Evolutionary conservation across 306 rosid genomes (phyloP), one percentile per base, ranked within the genome.

Genomic region (Vigna trinervia): DNA sequence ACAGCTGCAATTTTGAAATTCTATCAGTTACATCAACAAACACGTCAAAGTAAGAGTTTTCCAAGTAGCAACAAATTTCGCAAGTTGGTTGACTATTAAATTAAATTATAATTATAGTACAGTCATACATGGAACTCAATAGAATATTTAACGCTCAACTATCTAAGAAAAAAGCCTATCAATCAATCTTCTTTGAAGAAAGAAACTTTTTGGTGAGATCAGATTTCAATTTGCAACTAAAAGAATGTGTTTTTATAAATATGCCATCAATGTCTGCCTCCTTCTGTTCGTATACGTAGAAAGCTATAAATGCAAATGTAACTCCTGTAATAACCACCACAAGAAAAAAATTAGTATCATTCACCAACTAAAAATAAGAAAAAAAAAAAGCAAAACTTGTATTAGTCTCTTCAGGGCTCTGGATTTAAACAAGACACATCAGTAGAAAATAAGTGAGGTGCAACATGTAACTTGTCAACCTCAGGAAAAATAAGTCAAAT

Each of bases 181-280:
- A 92, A 56, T 83, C 89, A 69, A 23, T 77, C 83, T 86, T 92
- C 85, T 84, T 92, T 69, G 96, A 80, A 20, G 78, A 36, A 32
- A 78, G 73, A 79, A 85, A 62, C 81, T 83, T 92, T 64, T 70
- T 67, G 71, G 78, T 75, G 23, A 88, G 10, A 70, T 85, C 84
- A 54, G 91, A 87, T 83, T 83, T 92, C 78, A 90, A 65, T 82
- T 88, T 86, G 91, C 85, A 72, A 73, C 88, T 92, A 73, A 80
- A 73, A 76, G 89, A 78, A 78, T 69, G 78, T 26, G 82, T 23
- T 76, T 74, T 75, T 11, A 82, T 60, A 46, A 86, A 82, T 84
- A 89, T 12, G 61, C 76, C 85, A 84, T 90, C 97, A 48, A 95
- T 88, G 66, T 86, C 91, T 81, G 88, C 84, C 81, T 95, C 97